Conservation (phyloP, 768 basidiomycete species). For the Coprinopsis sp. region DNA sequence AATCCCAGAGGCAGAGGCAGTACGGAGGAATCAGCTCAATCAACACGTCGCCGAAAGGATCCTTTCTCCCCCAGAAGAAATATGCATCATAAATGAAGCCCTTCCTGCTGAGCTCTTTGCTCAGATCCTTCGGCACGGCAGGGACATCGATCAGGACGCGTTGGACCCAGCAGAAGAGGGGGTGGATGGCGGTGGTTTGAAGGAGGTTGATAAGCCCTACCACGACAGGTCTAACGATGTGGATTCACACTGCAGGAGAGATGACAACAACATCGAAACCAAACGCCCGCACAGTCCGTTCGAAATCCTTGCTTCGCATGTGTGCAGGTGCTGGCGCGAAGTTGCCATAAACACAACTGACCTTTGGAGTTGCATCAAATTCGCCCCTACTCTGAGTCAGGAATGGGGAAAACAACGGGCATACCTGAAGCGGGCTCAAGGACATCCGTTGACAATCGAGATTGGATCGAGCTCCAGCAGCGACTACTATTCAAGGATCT, state of each 20-base stretch:
- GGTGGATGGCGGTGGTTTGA: slow-evolving; percentile 29
- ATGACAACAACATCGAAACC: slow-evolving; percentile 3
- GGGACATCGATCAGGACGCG: slow-evolving; percentile 31
- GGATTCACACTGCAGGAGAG: slow-evolving; percentile 15
- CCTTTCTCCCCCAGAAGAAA: slow-evolving; percentile 36
- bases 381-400: slow-evolving; percentile 31
- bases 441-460: slow-evolving; percentile 47
- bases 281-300: slow-evolving; percentile 27
- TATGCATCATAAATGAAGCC: slow-evolving; percentile 46
- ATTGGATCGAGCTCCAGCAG: slow-evolving; percentile 40
- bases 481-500: slow-evolving; percentile 24
- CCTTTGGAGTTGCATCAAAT: slow-evolving; percentile 51
- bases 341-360: slow-evolving; percentile 46
- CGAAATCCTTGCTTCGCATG: slow-evolving; percentile 54
- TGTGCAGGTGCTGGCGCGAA: slow-evolving; percentile 57
- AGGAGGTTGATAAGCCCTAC: slow-evolving; percentile 17
- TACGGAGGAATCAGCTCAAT: no score
- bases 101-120: slow-evolving; percentile 55
- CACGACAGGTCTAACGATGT: slow-evolving; percentile 19
- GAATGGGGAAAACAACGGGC: slow-evolving; percentile 38
- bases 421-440: slow-evolving; percentile 51
- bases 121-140: slow-evolving; percentile 48
- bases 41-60: no score
- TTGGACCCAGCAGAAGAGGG: slow-evolving; percentile 32
- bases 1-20: no score